Conservation (phyloP, 2,329 filamentous ascomycete species). For the Verticillium isaacii region DNA sequence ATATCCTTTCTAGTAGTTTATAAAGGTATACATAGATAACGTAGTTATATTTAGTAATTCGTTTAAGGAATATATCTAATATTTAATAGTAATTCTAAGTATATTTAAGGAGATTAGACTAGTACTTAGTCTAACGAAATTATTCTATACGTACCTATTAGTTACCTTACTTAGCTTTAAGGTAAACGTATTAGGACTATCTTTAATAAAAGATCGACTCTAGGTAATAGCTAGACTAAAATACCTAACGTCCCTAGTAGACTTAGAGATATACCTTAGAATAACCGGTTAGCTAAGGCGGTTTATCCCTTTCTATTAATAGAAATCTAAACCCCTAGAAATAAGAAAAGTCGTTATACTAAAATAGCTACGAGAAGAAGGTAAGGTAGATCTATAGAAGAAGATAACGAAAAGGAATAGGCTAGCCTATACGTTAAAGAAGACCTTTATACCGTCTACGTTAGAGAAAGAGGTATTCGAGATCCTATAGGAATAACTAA, state of each 20-base stretch:
- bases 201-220: neutral
- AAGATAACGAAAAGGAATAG: neutral
- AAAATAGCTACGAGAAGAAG: neutral
- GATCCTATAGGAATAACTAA: neutral
- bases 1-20: neutral
- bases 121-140: neutral
- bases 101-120: neutral
- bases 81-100: neutral
- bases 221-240: neutral
- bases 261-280: neutral
- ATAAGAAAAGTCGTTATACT: neutral
- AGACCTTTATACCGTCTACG: neutral
- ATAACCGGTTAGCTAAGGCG: neutral
- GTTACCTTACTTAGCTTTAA: neutral
- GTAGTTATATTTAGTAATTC: neutral
- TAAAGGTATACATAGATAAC: neutral
- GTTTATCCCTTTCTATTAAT: neutral
- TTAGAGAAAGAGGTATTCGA: neutral
- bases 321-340: neutral
- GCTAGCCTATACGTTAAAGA: neutral
- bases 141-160: neutral
- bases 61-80: neutral
- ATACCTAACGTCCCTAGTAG: neutral
- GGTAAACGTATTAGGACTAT: slow-evolving; percentile 2
- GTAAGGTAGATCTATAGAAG: neutral